Evolutionary conservation across 2,329 filamentous ascomycete species (phyloP), one percentile per base, ranked within the genome.

Genomic region (Epichloe uncinata): DNA sequence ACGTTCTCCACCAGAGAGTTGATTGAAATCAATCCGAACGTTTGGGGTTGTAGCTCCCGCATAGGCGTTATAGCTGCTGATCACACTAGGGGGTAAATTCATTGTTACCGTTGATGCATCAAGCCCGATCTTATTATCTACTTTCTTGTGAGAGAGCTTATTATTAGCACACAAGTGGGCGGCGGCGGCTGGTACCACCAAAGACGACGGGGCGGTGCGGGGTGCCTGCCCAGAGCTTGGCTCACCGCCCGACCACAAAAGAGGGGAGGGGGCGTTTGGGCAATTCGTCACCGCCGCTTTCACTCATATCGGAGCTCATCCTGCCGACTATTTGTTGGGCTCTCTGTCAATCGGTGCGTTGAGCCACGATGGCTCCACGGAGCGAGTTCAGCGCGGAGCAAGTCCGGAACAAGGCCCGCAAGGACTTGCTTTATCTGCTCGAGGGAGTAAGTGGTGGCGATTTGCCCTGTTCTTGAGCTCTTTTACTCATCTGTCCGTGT

Each of bases 391-490:
- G 82, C 66, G 79, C 83, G 53, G 80, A 85, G 59, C 81, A 88
- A 62, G 81, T 93, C 65, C 82, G 78, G 61, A 84, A 85, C 56
- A 88, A 85, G 69, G 86, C 89, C 57, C 84, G 89, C 54, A 89
- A 89, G 66, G 88, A 96, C 65, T 75, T 98, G 57, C 77, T 98
- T 58, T 83, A 85, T 69, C 81, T 97, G 59, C 84, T 98, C 54
- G 91, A 97, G 78, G 84, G 86, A 68, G 93, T 98, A 85, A 80
- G 89, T 86, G 64, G 48, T 42, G 37, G 36, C 45, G n/a, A 15
- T 5, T 58, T 55, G 4, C 8, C 54, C 55, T 58, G 53, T 67
- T 70, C 54, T 50, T 34, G 35, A 44, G n/a, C 48, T 18, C 15
- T 45, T 12, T 41, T 11, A 22, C n/a, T 40, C 15, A 26, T 43